Percentiles rank a stretch among this genome's conserved stretches.
Evolutionary conservation across 441 rosid genomes (phyloP).

Genomic region (Flueggea neowawraea): DNA sequence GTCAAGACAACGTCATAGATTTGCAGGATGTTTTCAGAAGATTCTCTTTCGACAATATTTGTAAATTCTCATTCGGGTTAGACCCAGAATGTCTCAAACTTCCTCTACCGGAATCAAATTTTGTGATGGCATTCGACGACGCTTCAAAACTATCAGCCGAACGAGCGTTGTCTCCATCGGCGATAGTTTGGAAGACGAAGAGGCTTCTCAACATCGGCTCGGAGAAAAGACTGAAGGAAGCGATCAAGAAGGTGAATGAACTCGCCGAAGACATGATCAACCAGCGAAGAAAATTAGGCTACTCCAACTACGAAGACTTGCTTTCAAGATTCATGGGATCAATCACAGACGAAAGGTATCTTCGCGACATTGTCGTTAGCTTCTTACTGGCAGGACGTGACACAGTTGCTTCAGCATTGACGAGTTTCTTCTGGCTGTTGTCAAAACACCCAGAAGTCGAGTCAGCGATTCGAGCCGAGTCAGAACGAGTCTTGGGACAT

Average conservation of each 20-base stretch:
- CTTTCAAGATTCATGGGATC: constrained; percentile 24
- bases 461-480: constrained; percentile 45
- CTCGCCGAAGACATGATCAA: constrained; percentile 17
- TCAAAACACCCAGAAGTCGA: constrained; percentile 25
- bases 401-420: constrained; percentile 31
- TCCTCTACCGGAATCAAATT: constrained; percentile 8
- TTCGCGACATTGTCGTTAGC: constrained; percentile 31
- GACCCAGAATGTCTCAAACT: constrained; percentile 37
- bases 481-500: constrained; percentile 17
- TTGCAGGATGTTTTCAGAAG: constrained; percentile 47
- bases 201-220: constrained; percentile 33
- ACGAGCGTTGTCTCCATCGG: constrained; percentile 46
- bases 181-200: constrained; percentile 58
- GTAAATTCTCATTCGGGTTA: constrained; percentile 36
- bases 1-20: constrained; percentile 24
- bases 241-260: constrained; percentile 15
- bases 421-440: constrained; percentile 35
- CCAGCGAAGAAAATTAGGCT: constrained; percentile 10
- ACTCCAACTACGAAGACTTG: constrained; percentile 11
- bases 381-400: constrained; percentile 40
- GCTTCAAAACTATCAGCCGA: constrained; percentile 47
- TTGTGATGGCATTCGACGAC: constrained; percentile 26
- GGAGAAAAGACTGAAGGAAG: constrained; percentile 23
- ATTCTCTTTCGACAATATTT: constrained; percentile 43
- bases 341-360: constrained; percentile 16